Conservation (phyloP, 176 grass and related monocot species). For the Calamus simplicifolius region DNA sequence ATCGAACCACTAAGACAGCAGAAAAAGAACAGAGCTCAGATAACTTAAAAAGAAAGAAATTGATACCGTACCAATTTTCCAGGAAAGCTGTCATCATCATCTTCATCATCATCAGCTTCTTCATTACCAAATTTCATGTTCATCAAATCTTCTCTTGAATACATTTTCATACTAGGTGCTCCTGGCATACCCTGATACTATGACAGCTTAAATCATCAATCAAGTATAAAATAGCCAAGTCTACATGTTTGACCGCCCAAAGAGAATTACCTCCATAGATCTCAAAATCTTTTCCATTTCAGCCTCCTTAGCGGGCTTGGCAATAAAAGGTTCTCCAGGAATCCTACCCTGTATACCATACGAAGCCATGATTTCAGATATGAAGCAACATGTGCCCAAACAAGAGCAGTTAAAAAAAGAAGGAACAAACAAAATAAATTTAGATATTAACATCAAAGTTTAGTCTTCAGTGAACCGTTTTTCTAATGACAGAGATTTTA, state of each 20-base stretch:
- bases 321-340: constrained; percentile 8
- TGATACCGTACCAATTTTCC: too few species aligned
- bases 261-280: constrained; percentile 13
- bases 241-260: not conserved
- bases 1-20: not conserved
- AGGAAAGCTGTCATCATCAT: not conserved
- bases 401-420: too few species aligned
- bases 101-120: not conserved
- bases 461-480: too few species aligned
- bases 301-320: constrained; percentile 9
- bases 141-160: constrained; percentile 17
- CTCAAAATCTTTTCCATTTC: constrained; percentile 14
- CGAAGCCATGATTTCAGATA: too few species aligned
- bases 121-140: not conserved
- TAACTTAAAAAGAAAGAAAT: not conserved
- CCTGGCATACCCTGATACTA: constrained; percentile 12
- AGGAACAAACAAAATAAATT: too few species aligned
- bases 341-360: constrained; percentile 6
- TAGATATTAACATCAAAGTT: too few species aligned
- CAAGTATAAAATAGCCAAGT: not conserved
- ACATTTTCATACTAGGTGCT: constrained; percentile 18
- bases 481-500: too few species aligned
- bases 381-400: too few species aligned
- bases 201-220: not conserved
- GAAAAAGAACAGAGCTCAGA: not conserved